A percentile compares a stretch with the other conserved stretches of the same genome.
Conservation (phyloP, 208 protist species). For the Trypanosoma caninum region DNA sequence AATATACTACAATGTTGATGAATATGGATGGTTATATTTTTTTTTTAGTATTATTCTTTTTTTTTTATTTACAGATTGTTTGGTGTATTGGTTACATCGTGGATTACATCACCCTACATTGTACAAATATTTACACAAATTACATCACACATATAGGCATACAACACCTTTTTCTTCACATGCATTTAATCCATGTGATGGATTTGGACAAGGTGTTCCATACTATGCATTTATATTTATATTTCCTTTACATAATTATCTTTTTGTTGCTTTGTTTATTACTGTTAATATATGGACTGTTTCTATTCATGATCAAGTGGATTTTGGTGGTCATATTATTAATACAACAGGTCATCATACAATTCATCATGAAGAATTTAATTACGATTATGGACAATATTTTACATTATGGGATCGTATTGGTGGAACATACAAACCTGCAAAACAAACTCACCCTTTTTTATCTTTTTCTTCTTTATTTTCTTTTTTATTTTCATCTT, state of each 20-base stretch:
- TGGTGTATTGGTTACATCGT: constrained; percentile 95
- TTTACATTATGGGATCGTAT: constrained; percentile 92
- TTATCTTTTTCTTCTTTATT: no score
- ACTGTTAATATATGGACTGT: constrained; percentile 95
- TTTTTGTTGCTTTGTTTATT: constrained; percentile 86
- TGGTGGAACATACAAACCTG: constrained; percentile 79
- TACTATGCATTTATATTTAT: constrained; percentile 92
- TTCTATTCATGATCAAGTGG: constrained; percentile 92
- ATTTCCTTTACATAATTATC: constrained; percentile 86
- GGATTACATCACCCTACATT: constrained; percentile 86
- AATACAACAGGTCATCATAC: constrained; percentile 90
- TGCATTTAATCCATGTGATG: constrained; percentile 93
- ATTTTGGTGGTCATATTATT: constrained; percentile 78
- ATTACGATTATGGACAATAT: constrained; percentile 95
- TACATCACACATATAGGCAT: constrained; percentile 90
- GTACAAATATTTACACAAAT: constrained; percentile 92
- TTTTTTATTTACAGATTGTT: constrained; percentile 91
- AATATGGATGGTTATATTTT: constrained; percentile 77
- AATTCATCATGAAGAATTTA: constrained; percentile 92
- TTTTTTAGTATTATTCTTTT: constrained; percentile 68
- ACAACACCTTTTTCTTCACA: constrained; percentile 90
- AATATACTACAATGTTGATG: constrained; percentile 71
- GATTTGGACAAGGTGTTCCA: constrained; percentile 89
- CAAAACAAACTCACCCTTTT: constrained; percentile 70
- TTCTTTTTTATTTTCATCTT: no score